phyloP scores from a whole-genome alignment of 257 asterid genomes.

The Marsdenia floribunda region DNA sequence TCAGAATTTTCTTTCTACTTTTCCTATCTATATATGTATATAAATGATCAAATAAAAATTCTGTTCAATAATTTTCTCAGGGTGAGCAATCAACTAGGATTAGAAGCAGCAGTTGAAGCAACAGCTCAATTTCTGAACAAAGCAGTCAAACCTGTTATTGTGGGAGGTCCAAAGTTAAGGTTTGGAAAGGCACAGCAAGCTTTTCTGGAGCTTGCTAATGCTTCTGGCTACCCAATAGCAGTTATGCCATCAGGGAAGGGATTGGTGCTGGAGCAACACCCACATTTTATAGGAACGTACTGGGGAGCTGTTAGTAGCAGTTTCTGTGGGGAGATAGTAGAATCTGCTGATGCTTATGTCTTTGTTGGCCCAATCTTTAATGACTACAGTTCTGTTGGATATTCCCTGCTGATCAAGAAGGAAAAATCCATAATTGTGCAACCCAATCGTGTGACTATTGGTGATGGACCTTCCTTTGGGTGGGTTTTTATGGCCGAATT shows the following conservation, averaged over 20 bases:
- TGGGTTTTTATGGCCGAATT: conserved; percentile 34
- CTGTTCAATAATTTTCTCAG: conserved; percentile 10
- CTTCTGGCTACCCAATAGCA: conserved; percentile 24
- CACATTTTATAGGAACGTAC: conserved; percentile 30
- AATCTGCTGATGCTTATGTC: conserved; percentile 36
- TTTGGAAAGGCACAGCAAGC: conserved; percentile 26
- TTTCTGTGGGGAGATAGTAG: conserved; percentile 34
- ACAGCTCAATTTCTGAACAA: conserved; percentile 28
- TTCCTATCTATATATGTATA: not conserved
- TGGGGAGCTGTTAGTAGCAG: conserved; percentile 35
- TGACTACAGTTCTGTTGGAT: conserved; percentile 35
- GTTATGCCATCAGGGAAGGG: conserved; percentile 36
- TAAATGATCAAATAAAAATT: not conserved
- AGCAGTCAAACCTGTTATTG: conserved; percentile 29
- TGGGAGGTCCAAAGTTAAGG: conserved; percentile 33
- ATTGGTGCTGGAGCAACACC: conserved; percentile 30
- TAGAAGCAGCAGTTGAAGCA: conserved; percentile 35
- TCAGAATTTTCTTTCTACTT: not conserved
- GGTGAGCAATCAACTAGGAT: conserved; percentile 29
- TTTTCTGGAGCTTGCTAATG: conserved; percentile 28
- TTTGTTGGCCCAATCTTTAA: conserved; percentile 35
- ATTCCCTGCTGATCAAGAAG: conserved; percentile 29
- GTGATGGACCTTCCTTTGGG: conserved; percentile 33
- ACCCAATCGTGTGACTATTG: conserved; percentile 30
- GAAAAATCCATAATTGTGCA: conserved; percentile 25